Base-by-base conservation (phyloP, 1,284 basidiomycete species). In the Ustilago shanxiensis region DNA sequence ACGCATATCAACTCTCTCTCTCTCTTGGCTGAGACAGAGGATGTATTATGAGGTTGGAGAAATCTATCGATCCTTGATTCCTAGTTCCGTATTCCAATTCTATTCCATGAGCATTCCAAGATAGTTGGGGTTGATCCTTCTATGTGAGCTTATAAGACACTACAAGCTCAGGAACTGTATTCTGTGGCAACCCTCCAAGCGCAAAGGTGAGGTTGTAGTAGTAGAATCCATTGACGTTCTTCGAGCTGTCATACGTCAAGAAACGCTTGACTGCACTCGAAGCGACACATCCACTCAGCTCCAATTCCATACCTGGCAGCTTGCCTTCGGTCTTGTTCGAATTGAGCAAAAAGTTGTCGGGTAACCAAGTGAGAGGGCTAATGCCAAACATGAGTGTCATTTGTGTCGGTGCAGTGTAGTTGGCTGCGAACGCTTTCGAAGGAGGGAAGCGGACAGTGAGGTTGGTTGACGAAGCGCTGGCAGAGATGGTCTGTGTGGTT, bases 141-240 rank as follows among this genome's bases (percentile, higher is more conserved):
- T 57, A 65, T 14, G 50, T 16, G n/a, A 70, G 22, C 60, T 70
- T 61, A 58, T 63, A 70, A 45, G 55, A 60, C 39, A 67, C 31
- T 9, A 75, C 67, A 26, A 73, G 60, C 58, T 73, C 65, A 28
- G 70, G 70, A 5, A 72, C 70, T 2, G 60, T 52, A 33, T 49
- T 51, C 37, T 67, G 39, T 13, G 70, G 53, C 56, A 72, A 28
- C 13, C 59, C 59, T 16, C 56, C 60, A n/a, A 73, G 71, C 28
- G 56, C 55, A 33, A 73, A 73, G 2, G 71, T 73, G 47, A 73
- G 71, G 37, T 68, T 73, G 61, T 64, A 64, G 53, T 68, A 68
- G 57, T 72, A 68, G 60, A 63, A 68, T 9, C 61, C 61, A 56
- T 68, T 64, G 60, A 73, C 22, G 39, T 60, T 57, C 58, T 60